phyloP scores from a whole-genome alignment of 345 rosid species.

The Murraya paniculata region DNA sequence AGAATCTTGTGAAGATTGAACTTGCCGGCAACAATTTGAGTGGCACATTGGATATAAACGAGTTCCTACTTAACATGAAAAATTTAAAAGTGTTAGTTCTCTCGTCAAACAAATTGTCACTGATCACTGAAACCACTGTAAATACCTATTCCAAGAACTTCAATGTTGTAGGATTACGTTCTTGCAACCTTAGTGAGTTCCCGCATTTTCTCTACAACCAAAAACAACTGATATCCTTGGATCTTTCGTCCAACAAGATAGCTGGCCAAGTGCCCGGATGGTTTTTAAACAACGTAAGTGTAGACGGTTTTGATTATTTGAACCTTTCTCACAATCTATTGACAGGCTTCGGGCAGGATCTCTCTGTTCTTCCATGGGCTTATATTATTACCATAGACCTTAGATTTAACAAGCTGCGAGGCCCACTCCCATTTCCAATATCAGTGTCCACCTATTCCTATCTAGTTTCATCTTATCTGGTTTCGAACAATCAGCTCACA shows the following conservation, averaged over 20 bases:
- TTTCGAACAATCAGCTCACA: slow-evolving; percentile 7
- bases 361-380: background rate
- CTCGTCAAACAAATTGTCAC: slow-evolving; percentile 12
- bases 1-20: background rate
- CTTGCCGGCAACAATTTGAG: slow-evolving; percentile 3
- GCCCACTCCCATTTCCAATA: background rate
- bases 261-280: background rate
- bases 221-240: background rate
- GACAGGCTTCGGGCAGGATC: slow-evolving; percentile 6
- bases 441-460: background rate
- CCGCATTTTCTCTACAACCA: slow-evolving; percentile 19
- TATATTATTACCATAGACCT: background rate
- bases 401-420: background rate
- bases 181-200: slow-evolving; percentile 18
- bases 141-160: background rate
- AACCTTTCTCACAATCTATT: slow-evolving; percentile 5
- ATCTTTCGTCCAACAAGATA: slow-evolving; percentile 23
- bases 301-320: background rate
- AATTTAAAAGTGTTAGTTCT: background rate
- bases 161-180: background rate
- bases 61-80: background rate
- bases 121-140: background rate
- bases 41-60: slow-evolving; percentile 12
- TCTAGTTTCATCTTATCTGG: background rate
- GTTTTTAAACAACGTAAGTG: background rate